A percentile compares a stretch with the other conserved stretches of the same genome.
These are phyloP conservation scores for Rosa chinensis DNA, from an alignment of 306 rosid genomes.

Conservation along the genomic window DNA sequence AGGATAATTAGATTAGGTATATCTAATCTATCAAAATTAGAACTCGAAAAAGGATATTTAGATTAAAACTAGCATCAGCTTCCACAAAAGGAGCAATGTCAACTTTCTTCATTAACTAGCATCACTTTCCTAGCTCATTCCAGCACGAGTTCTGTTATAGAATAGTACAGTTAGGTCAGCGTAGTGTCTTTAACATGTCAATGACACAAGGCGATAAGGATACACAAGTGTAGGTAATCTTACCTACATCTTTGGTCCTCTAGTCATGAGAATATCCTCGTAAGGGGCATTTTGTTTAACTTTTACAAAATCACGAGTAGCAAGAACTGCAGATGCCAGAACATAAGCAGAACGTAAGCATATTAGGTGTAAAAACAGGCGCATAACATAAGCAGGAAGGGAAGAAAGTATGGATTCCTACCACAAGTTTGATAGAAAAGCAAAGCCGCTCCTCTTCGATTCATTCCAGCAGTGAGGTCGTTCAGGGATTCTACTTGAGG, in stretches of 20 bases:
- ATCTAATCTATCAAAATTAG: background rate
- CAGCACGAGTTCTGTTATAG: background rate
- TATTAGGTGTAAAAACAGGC: background rate
- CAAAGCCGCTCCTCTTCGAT: slow-evolving; percentile 57
- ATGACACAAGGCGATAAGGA: background rate
- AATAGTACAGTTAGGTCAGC: background rate
- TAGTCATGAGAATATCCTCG: slow-evolving; percentile 63
- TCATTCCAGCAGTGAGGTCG: slow-evolving; percentile 63
- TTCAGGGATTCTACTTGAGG: slow-evolving; percentile 64
- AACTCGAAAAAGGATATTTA: background rate
- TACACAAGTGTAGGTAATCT: background rate
- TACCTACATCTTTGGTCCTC: slow-evolving; percentile 68
- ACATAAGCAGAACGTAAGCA: background rate
- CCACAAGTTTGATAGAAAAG: slow-evolving; percentile 87
- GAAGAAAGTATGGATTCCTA: slow-evolving; percentile 13
- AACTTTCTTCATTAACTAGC: background rate
- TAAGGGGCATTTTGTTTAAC: slow-evolving; percentile 58
- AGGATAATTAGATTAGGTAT: background rate
- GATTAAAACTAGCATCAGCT: background rate
- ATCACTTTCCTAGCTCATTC: background rate
- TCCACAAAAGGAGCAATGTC: background rate
- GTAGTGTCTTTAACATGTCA: background rate
- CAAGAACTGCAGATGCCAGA: slow-evolving; percentile 46
- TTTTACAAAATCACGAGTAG: slow-evolving; percentile 50
- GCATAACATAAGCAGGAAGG: background rate